phyloP scores from a whole-genome alignment of 345 rosid species.

The Brassica nigra region DNA sequence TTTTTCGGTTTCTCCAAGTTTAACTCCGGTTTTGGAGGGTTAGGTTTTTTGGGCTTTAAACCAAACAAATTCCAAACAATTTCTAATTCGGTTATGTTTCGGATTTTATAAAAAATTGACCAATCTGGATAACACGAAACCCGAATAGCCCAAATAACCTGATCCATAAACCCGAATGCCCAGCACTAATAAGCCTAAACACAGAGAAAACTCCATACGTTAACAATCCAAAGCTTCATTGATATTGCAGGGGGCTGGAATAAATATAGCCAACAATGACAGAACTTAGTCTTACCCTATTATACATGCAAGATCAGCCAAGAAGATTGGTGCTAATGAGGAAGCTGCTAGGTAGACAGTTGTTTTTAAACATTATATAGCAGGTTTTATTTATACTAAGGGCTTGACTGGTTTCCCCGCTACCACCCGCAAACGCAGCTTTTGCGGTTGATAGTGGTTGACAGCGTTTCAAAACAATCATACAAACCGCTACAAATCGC shows the following conservation, averaged over 20 bases:
- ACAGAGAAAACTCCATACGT: neutral
- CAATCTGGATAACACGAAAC: neutral
- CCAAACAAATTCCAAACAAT: neutral
- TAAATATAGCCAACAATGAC: conserved; percentile 56
- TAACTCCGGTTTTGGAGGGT: no score
- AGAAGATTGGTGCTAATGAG: conserved; percentile 39
- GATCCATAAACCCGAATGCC: neutral
- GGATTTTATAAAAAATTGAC: neutral
- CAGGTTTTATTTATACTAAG: neutral
- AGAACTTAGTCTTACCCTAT: conserved; percentile 49
- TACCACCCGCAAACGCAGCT: no score
- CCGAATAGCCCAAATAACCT: neutral
- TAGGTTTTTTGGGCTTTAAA: no score
- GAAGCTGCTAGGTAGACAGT: conserved; percentile 52
- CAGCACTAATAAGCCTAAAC: neutral
- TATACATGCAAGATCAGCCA: conserved; percentile 61
- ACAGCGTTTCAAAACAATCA: no score
- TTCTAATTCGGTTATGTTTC: neutral
- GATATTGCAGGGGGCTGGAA: conserved; percentile 64
- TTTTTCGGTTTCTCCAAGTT: no score
- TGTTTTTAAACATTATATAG: neutral
- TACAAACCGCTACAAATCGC: no score
- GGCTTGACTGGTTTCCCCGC: no score
- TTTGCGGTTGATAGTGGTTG: no score
- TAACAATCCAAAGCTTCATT: neutral